Evolutionary conservation across 768 basidiomycete species (phyloP), one percentile per base, ranked within the genome.

Genomic region (Naganishia friedmannii): DNA sequence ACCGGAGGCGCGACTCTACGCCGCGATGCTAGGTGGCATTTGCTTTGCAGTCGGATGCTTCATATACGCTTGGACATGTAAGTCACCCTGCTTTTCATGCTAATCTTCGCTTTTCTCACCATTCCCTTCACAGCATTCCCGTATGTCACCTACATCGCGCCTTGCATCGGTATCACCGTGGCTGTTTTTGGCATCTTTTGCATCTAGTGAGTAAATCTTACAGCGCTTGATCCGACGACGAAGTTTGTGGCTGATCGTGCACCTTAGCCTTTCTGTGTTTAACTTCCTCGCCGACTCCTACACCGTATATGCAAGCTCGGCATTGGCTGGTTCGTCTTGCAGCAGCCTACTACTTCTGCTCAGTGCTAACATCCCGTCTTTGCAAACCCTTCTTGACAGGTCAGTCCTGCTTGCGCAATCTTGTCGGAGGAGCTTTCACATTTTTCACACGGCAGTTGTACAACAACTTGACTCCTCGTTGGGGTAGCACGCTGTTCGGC

Each of bases 41-140:
- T 60, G 67, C 7, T 71, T 82, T 31, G 70, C 77, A 0, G 56
- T 77, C 13, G 81, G 81, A 0, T 79, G 78, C 51, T 85, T 90
- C 79, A 86, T 90, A 32, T 91, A 87, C 73, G 89, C 87, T 0
- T 90, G 88, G 87, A 86, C 87, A 3, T 85, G 87, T 15, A 86
- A 71, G 70, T 63, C 15, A 26, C 13, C 29, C n/a, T 23, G n/a
- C 15, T 21, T 19, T 29, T 17, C 15, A 13, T 29, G 53, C 13
- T 7, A 21, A n/a, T 12, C 23, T 51, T 12, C 21, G 4, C n/a
- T 51, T 21, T 1, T 32, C 10, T 29, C 17, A 21, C 19, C 15
- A n/a, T 32, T 26, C 26, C 55, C 31, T 46, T 13, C 23, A 6
- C 32, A 71, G 70, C 70, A 45, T 71, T 60, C 57, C 37, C 66